Conservation (phyloP, 169 alveolate species). For the Cryptosporidium viatorum region DNA sequence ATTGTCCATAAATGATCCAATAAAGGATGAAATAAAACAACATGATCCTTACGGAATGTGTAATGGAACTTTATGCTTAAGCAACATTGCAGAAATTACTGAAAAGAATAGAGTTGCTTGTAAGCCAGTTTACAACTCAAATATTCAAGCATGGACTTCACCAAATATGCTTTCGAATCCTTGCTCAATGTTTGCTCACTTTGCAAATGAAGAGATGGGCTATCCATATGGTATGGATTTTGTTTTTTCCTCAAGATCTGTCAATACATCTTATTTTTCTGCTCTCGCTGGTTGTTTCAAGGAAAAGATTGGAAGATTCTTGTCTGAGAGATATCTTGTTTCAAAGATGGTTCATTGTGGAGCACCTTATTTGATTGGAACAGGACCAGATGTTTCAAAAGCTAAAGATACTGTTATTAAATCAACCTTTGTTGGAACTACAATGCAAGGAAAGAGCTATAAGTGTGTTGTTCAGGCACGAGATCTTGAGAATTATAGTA, state of each 20-base stretch:
- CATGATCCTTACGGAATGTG: constrained; percentile 38
- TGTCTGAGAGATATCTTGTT: neutral
- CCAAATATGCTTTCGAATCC: constrained; percentile 13
- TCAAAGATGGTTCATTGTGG: constrained; percentile 14
- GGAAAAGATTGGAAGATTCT: constrained; percentile 11
- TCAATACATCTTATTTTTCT: constrained; percentile 10
- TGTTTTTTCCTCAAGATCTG: constrained; percentile 30
- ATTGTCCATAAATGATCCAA: neutral
- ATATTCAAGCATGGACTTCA: constrained; percentile 57
- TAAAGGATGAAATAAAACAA: neutral
- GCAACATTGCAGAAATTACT: constrained; percentile 53
- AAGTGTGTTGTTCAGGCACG: constrained; percentile 37
- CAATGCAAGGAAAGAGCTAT: constrained; percentile 63
- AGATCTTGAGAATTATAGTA: constrained; percentile 42
- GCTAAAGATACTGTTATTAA: constrained; percentile 25
- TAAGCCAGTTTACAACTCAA: constrained; percentile 24
- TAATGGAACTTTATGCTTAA: constrained; percentile 56
- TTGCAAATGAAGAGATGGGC: constrained; percentile 69
- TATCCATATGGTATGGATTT: constrained; percentile 75
- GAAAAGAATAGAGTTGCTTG: constrained; percentile 19
- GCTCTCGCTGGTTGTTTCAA: constrained; percentile 20
- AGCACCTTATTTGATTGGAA: constrained; percentile 27
- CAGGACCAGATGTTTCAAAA: constrained; percentile 47
- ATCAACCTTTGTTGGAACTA: constrained; percentile 38
- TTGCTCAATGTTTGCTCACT: constrained; percentile 17